These are phyloP conservation scores for Neonectria sp. DNA, from an alignment of 2,329 filamentous ascomycete genomes.

Conservation along the genomic window DNA sequence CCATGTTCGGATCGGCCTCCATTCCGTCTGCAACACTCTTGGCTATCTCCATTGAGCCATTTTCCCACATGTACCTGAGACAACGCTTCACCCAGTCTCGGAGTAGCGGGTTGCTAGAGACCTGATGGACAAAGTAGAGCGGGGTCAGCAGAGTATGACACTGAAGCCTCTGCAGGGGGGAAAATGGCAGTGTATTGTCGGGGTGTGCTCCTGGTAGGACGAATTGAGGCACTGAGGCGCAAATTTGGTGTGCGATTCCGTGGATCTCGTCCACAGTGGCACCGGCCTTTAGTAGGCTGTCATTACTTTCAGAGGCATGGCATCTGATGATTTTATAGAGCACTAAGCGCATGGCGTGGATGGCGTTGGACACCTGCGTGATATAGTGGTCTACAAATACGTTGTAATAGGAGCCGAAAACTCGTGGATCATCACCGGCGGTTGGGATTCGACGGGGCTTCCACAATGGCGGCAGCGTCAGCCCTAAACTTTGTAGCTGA, in stretches of 20 bases:
- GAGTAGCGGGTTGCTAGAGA: neutral
- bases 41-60: slow-evolving; percentile 6
- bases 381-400: neutral
- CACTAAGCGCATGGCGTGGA: slow-evolving; percentile 1
- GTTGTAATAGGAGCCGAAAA: slow-evolving; percentile 3
- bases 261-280: neutral
- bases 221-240: slow-evolving; percentile 20
- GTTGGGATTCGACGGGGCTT: neutral
- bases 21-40: neutral
- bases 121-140: neutral
- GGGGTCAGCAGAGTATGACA: slow-evolving; percentile 9
- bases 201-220: neutral
- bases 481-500: neutral
- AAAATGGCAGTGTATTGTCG: neutral
- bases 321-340: neutral
- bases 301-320: neutral
- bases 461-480: neutral
- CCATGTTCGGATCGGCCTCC: slow-evolving; percentile 19
- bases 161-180: slow-evolving; percentile 6
- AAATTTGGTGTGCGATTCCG: slow-evolving; percentile 3
- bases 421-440: neutral
- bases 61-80: neutral
- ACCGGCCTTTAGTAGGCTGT: neutral
- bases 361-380: neutral
- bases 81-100: slow-evolving; percentile 6